Base-by-base conservation (phyloP, 495 filamentous ascomycete species). In the Alectoria sarmentosa region DNA sequence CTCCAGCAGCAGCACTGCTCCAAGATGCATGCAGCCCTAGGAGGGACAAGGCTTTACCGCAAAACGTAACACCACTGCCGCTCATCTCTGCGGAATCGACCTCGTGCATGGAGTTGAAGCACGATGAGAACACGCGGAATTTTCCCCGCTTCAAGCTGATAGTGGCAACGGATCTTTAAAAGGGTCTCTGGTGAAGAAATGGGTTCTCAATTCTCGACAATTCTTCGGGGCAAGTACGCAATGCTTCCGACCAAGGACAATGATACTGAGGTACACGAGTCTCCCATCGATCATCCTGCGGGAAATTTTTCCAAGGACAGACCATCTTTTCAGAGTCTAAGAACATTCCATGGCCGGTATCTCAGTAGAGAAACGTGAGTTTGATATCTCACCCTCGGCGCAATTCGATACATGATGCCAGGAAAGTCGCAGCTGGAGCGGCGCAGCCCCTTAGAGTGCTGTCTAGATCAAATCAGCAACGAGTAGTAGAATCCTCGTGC, bases 181-280 rank as follows among this genome's bases (percentile, higher is more conserved):
- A n/a, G n/a, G 2, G 5, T 54, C 26, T 19, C 19, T 1, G 28
- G 32, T 19, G 49, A 28, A 32, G 28, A 48, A 48, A 37, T 23
- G 26, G 36, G 49, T 39, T 36, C 41, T 11, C 46, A 4, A 17
- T 36, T 63, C 42, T 32, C 49, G 19, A 57, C 21, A 30, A 37
- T 60, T 3, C 23, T 42, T 44, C 37, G 19, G 19, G 26, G 37
- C 49, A 54, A 57, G 28, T 71, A 68, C 70, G 64, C 62, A 49
- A 67, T 73, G 71, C 56, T 70, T 48, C 60, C 71, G 60, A 38
- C 65, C 58, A 58, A 65, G 39, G 61, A 67, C 17, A 64, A 42
- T 19, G 44, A 63, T 46, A 30, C 37, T 10, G 55, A 36, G 8
- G 30, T 42, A n/a, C 38, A 56, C 23, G 44, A 44, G 19, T 62